phyloP scores from a whole-genome alignment of 2,329 filamentous ascomycete species.

The Zymoseptoria pseudotritici region DNA sequence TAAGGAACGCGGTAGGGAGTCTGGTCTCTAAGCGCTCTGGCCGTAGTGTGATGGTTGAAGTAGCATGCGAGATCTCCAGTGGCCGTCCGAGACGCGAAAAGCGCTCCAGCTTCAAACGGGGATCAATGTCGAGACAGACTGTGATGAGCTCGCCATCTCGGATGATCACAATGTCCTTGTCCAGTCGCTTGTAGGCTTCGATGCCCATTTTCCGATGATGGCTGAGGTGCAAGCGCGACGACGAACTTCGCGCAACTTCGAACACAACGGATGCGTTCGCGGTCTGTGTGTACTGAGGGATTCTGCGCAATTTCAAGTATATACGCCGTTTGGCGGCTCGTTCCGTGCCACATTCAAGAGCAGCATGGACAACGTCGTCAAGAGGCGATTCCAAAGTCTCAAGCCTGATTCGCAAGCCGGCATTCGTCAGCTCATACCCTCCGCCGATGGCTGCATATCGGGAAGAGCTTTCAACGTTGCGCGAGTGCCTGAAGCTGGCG shows the following conservation, averaged over 20 bases:
- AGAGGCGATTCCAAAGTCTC: slow-evolving; percentile 6
- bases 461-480: not conserved
- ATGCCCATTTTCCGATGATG: not conserved
- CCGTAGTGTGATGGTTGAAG: not conserved
- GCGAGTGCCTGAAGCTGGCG: not conserved
- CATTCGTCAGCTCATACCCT: not conserved
- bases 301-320: not conserved
- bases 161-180: not conserved
- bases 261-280: not conserved
- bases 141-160: not conserved
- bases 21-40: not conserved
- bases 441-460: slow-evolving; percentile 1
- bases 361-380: not conserved
- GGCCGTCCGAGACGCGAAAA: not conserved
- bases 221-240: not conserved
- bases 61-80: not conserved
- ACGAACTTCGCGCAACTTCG: not conserved
- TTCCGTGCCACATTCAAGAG: not conserved
- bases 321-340: not conserved
- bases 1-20: not conserved
- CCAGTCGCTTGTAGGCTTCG: not conserved
- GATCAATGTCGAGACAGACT: not conserved
- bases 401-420: slow-evolving; percentile 5
- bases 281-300: not conserved
- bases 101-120: not conserved